Evolutionary conservation across 495 filamentous ascomycete genomes (phyloP), one percentile per base, ranked within the genome.

Genomic region (Massariosphaeria phaeospora): DNA sequence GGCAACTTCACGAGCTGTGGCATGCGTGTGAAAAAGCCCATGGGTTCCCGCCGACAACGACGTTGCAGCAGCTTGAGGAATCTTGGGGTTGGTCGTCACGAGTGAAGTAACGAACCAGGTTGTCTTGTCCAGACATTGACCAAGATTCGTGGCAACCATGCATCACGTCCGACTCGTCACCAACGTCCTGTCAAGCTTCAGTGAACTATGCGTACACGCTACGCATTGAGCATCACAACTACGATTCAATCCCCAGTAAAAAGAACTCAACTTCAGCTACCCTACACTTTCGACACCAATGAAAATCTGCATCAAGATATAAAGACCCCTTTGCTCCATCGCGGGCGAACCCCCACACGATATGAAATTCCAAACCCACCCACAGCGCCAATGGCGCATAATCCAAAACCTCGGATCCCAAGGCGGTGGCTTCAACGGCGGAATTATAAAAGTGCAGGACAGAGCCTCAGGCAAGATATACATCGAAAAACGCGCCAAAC

Each of bases 31-130:
- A 61, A 35, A 24, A 18, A 0, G 25, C 15, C 1, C 57, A 61
- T 52, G 57, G 57, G 1, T 61, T 55, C 30, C 57, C 57, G 17
- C 49, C 57, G 3, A 55, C 51, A 10, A 43, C 51, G 20, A 55
- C 52, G 2, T 55, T 30, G 30, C 38, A 48, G 11, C 57, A 61
- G 35, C 57, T 61, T 11, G 57, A 61, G 23, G 51, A 56, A 26
- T 43, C 52, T 17, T 61, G 57, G 57, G 57, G 52, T 3, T 61
- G 57, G 57, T n/a, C n/a, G 26, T 1, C 20, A 29, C 6, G 17
- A 2, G 24, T n/a, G 34, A 39, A 46, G 10, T 44, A 27, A 44
- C 12, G 18, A 18, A 21, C 15, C 40, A 44, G n/a, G n/a, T n/a
- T n/a, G n/a, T n/a, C n/a, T n/a, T n/a, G n/a, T n/a, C n/a, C n/a